Conservation (phyloP, 225 moss, liverwort and hornwort species). For the Takakia lepidozioides region DNA sequence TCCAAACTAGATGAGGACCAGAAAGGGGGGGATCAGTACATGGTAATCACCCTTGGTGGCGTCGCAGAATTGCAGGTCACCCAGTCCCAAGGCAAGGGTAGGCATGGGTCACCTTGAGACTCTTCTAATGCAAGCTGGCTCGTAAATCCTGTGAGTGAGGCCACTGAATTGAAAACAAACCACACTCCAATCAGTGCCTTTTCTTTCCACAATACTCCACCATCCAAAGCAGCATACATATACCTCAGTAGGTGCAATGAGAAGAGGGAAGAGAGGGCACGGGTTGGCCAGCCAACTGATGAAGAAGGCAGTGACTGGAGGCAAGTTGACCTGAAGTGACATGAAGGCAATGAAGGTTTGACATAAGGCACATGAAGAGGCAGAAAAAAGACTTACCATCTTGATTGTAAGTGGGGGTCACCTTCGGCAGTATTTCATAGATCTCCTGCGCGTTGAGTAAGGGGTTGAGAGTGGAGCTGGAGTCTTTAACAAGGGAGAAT, state of each 20-base stretch:
- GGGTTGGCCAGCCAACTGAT: too few relatives aligned
- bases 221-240: too few relatives aligned
- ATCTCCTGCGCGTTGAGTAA: constrained; percentile 41
- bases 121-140: constrained; percentile 23
- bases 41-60: constrained; percentile 33
- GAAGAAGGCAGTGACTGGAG: too few relatives aligned
- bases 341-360: too few relatives aligned
- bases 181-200: background rate
- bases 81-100: constrained; percentile 38
- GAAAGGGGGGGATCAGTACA: too few relatives aligned
- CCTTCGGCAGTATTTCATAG: constrained; percentile 22
- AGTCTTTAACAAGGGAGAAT: constrained; percentile 9
- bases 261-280: too few relatives aligned
- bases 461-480: constrained; percentile 20
- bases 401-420: constrained; percentile 9
- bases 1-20: too few relatives aligned
- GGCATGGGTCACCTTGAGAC: constrained; percentile 40
- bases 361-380: too few relatives aligned
- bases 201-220: too few relatives aligned
- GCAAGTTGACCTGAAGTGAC: too few relatives aligned
- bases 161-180: constrained; percentile 20
- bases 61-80: constrained; percentile 30
- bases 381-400: constrained; percentile 22
- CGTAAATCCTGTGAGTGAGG: constrained; percentile 18
- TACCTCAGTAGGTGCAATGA: too few relatives aligned